Base-by-base conservation (phyloP, 2,329 filamentous ascomycete genomes). In the Neophaeococcomyces mojaviensis region DNA sequence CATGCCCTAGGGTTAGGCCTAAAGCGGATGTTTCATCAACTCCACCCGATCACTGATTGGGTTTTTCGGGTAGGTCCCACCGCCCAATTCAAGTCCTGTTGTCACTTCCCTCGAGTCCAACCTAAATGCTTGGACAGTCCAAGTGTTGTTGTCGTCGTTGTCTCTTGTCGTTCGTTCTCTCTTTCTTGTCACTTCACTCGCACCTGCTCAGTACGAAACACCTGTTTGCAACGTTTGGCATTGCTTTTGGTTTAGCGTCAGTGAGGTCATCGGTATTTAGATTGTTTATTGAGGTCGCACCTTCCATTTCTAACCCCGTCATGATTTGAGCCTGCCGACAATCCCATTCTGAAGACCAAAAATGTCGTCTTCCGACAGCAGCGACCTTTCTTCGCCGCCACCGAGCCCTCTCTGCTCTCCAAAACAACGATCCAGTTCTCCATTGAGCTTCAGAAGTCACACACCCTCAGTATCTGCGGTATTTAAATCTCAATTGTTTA, bases 401-500 rank as follows among this genome's bases (percentile, higher is more conserved):
- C 39, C 37, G 9, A 44, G 41, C 15, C 24, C 22, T 18, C 16
- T 33, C 2, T 19, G 32, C 5, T 44, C 41, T 3, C 41, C 28
- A 2, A 3, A 36, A 9, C 32, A 44, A 4, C 8, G 24, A 9
- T 33, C 53, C 18, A 56, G 52, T 37, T 51, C 43, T 19, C 43
- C 43, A 2, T 35, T 80, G 77, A 22, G 79, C 76, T 36, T 77
- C 71, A n/a, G 76, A 69, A 64, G 63, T n/a, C 55, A 59, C 33
- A 69, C 65, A 15, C 64, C 66, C 13, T 56, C 55, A 42, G 57
- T 66, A 30, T 65, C 66, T 35, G 59, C 63, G 16, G 60, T 53
- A 41, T 64, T 62, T 57, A 66, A 62, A 56, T 28, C 24, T 32
- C 32, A 28, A n/a, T 62, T 62, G 47, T 39, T 55, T 33, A 68